Evolutionary conservation across 305 asterid genomes (phyloP), one percentile per base, ranked within the genome.

Genomic region (Striga hermonthica): DNA sequence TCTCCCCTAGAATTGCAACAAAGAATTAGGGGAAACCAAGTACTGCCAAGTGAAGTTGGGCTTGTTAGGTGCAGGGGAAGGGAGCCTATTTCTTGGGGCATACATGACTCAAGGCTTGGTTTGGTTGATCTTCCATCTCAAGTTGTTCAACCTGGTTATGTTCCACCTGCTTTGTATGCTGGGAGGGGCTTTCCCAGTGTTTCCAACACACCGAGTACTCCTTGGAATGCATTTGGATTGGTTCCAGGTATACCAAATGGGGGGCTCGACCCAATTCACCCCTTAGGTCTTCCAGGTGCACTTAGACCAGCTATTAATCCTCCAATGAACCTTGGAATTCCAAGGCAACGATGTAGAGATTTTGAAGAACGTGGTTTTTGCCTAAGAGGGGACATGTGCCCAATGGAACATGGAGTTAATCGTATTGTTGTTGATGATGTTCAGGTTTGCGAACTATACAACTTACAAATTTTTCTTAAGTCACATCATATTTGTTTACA

Each of bases 341-440:
- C 95, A 9, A 80, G 89, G 64, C 97, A 84, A 77, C 74, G 88
- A 68, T 94, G 99, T 74, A 85, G 96, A 81, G 99, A 94, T 82
- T 94, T 94, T 69, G 99, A 94, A 80, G 99, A 94, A 75, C 98
- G 91, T 65, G 99, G 99, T 40, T 94, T 91, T 85, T 94, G 99
- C 80, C 78, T 94, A 75, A 91, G 99, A 81, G 99, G 99, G 50
- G 97, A 90, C 76, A 93, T 93, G 91, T 93, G 99, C 73, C 97
- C 95, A 0, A 85, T 93, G 99, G 97, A 93, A 80, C 99, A 93
- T 76, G 99, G 99, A 50, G 80, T 93, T 61, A 88, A 93, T 74
- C 99, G 95, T 64, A 93, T 93, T 71, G 95, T 93, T 78, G 79
- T 93, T 73, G 99, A 93, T 71, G 99, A 93, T 81, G 97, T 93